Evolutionary conservation across 257 asterid species (phyloP), one percentile per base, ranked within the genome.

Genomic region (Gardenia jasminoides): DNA sequence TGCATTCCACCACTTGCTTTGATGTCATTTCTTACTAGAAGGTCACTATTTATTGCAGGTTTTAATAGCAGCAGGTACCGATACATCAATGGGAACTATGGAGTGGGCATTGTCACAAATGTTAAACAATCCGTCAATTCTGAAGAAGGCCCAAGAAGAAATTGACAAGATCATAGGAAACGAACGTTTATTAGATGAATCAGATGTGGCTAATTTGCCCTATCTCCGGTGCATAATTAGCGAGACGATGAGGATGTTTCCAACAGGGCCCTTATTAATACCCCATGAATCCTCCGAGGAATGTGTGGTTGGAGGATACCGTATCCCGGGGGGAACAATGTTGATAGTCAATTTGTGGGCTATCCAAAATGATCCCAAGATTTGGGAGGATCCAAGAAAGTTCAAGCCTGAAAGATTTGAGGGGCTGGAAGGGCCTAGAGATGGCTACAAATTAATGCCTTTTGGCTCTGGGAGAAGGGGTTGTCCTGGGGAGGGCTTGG

Each of bases 401-500:
- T 82, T 82, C 36, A 80, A 47, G 83, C 88, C 88, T 8, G 86
- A 85, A 43, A 85, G 88, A 28, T 85, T 82, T 74, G n/a, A 28
- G 64, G 3, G 89, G 1, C 0, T 74, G 0, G 94, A 90, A 28
- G 89, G 87, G 61, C 85, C 83, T 41, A 88, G 79, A 59, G 91
- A 83, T 20, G 97, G 92, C 33, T 81, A 84, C n/a, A 80, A 72
- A 73, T 80, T 83, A 52, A 68, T 89, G 84, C 91, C 93, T 6
- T 90, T 92, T 44, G 91, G 97, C 2, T 67, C 88, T 0, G 97
- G 95, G 3, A 79, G 97, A 15, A 85, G 97, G 72, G 77, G 92
- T 2, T 92, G 97, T 28, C 97, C 97, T 0, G 95, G 97, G 0
- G 97, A 90, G 28, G 82, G 80, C 1, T 44, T 90, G 80, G 95